These are phyloP conservation scores for Pisolithus sp. DNA, from an alignment of 768 basidiomycete species.

Conservation along the genomic window DNA sequence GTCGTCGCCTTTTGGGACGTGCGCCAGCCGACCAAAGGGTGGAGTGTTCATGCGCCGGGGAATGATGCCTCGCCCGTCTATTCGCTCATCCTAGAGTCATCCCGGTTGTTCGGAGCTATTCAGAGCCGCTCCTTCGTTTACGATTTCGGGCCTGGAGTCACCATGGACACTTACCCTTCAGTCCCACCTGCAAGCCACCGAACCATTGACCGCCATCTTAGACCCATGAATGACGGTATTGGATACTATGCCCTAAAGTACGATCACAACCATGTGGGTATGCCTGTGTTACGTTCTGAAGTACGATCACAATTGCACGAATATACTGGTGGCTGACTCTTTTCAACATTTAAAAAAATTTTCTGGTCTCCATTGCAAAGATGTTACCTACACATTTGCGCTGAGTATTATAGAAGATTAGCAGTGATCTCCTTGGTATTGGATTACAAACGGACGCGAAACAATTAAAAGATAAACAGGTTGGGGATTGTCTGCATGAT, in stretches of 20 bases:
- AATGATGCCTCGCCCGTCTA: slow-evolving; percentile 80
- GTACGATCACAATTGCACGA: neutral
- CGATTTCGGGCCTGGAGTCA: slow-evolving; percentile 69
- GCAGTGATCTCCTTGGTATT: slow-evolving; percentile 17
- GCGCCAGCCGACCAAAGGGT: slow-evolving; percentile 52
- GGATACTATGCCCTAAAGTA: slow-evolving; percentile 50
- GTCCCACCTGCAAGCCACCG: slow-evolving; percentile 13
- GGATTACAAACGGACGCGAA: slow-evolving; percentile 23
- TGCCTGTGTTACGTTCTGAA: slow-evolving; percentile 1
- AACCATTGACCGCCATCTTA: slow-evolving; percentile 25
- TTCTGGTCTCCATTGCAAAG: neutral
- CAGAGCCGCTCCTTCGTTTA: slow-evolving; percentile 72
- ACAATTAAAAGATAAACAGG: slow-evolving; percentile 27
- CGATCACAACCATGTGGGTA: slow-evolving; percentile 24
- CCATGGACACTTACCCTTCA: slow-evolving; percentile 48
- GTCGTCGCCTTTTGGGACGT: slow-evolving; percentile 82
- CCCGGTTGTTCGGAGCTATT: slow-evolving; percentile 72
- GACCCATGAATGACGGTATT: slow-evolving; percentile 30
- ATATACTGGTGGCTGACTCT: too few relatives aligned
- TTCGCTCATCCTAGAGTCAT: slow-evolving; percentile 64
- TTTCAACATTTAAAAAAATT: neutral
- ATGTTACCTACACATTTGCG: slow-evolving; percentile 1
- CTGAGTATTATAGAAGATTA: slow-evolving; percentile 11
- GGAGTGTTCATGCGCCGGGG: slow-evolving; percentile 76
- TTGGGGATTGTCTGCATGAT: slow-evolving; percentile 21